phyloP scores from a whole-genome alignment of 2,329 filamentous ascomycete species.

The Tolypocladium tropicale region DNA sequence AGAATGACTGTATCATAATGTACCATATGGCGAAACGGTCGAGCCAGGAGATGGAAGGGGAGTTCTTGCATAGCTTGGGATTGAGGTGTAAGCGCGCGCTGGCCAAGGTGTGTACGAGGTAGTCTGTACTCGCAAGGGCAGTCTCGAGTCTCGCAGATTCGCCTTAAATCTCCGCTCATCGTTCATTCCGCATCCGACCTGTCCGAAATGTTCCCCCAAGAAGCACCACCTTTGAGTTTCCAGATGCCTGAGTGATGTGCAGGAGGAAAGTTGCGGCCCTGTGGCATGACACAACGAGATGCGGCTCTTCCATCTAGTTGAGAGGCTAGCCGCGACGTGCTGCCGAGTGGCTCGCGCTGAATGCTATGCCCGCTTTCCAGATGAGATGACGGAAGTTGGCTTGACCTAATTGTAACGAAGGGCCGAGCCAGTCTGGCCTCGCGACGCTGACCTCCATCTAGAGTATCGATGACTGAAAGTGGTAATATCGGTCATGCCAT shows the following conservation, averaged over 20 bases:
- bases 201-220: neutral
- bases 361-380: neutral
- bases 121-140: constrained; percentile 7
- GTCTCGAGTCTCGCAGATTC: constrained; percentile 11
- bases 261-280: neutral
- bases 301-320: neutral
- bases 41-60: constrained; percentile 1
- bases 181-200: neutral
- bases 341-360: neutral
- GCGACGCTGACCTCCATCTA: too few relatives aligned
- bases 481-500: too few relatives aligned
- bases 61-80: constrained; percentile 2
- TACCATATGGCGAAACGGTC: constrained; percentile 17
- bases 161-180: constrained; percentile 18
- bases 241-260: neutral
- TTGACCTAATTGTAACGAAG: too few relatives aligned
- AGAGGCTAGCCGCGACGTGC: neutral
- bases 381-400: too few relatives aligned
- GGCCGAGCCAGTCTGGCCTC: neutral
- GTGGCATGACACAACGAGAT: neutral
- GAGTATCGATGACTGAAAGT: too few relatives aligned
- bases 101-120: neutral
- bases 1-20: constrained; percentile 23
- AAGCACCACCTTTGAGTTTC: neutral
- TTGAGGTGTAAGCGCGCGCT: neutral